Conservation (phyloP, 495 filamentous ascomycete genomes). For the Penicillium turbatum region DNA sequence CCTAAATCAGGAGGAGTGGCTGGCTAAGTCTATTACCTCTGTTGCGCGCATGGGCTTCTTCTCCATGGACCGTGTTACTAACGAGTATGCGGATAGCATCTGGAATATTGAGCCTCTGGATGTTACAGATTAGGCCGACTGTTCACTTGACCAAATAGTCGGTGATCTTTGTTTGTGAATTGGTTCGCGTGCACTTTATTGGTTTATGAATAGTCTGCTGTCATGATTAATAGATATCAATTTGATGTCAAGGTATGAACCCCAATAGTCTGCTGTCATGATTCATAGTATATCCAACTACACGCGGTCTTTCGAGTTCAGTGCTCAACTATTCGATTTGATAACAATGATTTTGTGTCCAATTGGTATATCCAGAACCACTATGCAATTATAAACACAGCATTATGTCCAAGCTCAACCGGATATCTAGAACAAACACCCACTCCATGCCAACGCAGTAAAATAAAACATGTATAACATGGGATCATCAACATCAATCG, state of each 20-base stretch:
- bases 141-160: not conserved
- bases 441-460: slow-evolving; percentile 1
- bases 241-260: too few relatives aligned
- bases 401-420: not conserved
- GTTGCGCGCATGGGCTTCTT: slow-evolving; percentile 97
- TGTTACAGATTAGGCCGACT: slow-evolving; percentile 24
- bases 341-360: not conserved
- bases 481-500: not conserved
- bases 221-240: too few relatives aligned
- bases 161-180: not conserved
- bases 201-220: not conserved
- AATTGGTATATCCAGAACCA: not conserved
- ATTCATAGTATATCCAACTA: too few relatives aligned
- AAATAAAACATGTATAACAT: not conserved
- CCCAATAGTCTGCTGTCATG: too few relatives aligned
- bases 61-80: slow-evolving; percentile 90
- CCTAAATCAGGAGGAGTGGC: slow-evolving; percentile 85
- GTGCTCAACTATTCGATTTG: too few relatives aligned
- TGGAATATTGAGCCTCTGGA: slow-evolving; percentile 87
- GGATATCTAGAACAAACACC: not conserved
- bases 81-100: slow-evolving; percentile 94
- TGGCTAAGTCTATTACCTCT: slow-evolving; percentile 79
- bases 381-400: not conserved
- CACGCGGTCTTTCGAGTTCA: too few relatives aligned
- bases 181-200: not conserved